Conservation (phyloP, 768 basidiomycete genomes). For the Termitomyces sp. region DNA sequence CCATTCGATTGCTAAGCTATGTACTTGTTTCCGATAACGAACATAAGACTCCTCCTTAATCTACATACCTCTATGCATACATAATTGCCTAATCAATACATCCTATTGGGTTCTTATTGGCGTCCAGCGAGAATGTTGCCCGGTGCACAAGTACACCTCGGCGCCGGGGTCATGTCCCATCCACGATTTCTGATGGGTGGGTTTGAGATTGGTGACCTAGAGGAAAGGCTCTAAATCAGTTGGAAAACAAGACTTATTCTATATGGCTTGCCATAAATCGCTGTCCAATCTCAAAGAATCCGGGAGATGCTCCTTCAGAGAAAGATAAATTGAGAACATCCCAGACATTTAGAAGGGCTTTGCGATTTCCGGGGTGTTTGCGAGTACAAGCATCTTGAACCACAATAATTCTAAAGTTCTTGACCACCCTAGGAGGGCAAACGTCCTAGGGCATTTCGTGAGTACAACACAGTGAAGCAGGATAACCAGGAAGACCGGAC, state of each 20-base stretch:
- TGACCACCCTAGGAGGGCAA: constrained; percentile 72
- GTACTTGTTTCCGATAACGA: neutral
- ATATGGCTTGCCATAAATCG: constrained; percentile 53
- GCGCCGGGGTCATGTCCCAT: constrained; percentile 53
- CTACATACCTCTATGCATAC: constrained; percentile 4
- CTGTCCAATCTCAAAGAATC: constrained; percentile 55
- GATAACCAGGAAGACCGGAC: constrained; percentile 31
- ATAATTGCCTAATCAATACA: constrained; percentile 2
- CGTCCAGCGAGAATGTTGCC: constrained; percentile 61
- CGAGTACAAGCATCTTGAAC: constrained; percentile 56
- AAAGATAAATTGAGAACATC: constrained; percentile 51
- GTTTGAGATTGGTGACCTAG: constrained; percentile 63
- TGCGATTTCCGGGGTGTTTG: constrained; percentile 46
- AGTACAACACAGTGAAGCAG: neutral
- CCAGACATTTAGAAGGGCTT: constrained; percentile 81
- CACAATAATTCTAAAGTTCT: constrained; percentile 69
- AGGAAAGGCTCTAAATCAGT: neutral
- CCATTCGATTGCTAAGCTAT: neutral
- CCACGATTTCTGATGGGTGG: constrained; percentile 67
- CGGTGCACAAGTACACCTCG: constrained; percentile 66
- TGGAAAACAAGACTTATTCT: constrained; percentile 1
- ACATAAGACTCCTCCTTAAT: constrained; percentile 1
- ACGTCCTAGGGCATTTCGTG: constrained; percentile 27
- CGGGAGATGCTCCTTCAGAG: constrained; percentile 43
- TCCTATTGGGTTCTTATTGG: constrained; percentile 18